phyloP scores from a whole-genome alignment of 2,329 filamentous ascomycete genomes.

The Coleophoma crateriformis region DNA sequence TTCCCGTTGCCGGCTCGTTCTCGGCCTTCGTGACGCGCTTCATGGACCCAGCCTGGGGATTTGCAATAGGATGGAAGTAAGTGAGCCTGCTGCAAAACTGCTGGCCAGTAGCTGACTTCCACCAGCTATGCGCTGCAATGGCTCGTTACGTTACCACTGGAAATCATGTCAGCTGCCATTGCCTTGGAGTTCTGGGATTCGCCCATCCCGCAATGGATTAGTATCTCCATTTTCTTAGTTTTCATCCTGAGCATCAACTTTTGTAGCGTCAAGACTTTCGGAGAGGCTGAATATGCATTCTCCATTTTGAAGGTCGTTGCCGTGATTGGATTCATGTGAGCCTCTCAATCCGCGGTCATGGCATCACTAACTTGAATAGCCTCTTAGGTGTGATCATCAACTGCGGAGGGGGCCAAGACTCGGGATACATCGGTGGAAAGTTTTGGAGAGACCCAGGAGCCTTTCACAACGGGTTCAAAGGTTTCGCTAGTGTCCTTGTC shows the following conservation, averaged over 20 bases:
- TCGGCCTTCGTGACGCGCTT: conserved; percentile 89
- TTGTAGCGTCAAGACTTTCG: conserved; percentile 82
- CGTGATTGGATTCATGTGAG: conserved; percentile 83
- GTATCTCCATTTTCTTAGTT: conserved; percentile 75
- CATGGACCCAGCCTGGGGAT: conserved; percentile 92
- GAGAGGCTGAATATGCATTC: conserved; percentile 85
- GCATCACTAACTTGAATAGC: conserved; percentile 34
- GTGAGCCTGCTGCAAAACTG: conserved; percentile 81
- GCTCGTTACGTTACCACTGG: conserved; percentile 76
- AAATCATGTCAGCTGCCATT: conserved; percentile 80
- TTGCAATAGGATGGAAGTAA: conserved; percentile 95
- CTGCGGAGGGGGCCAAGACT: conserved; percentile 69
- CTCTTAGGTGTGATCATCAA: conserved; percentile 84
- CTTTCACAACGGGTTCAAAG: conserved; percentile 78
- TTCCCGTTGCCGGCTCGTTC: conserved; percentile 94
- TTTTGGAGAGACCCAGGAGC: conserved; percentile 78
- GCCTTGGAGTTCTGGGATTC: conserved; percentile 80
- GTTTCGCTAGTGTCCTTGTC: conserved; percentile 71
- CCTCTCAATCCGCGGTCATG: conserved; percentile 3
- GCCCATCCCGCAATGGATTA: conserved; percentile 70
- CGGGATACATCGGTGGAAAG: conserved; percentile 73
- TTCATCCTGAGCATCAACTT: conserved; percentile 78
- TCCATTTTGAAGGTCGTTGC: conserved; percentile 83
- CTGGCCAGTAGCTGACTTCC: conserved; percentile 50
- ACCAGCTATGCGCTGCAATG: conserved; percentile 77